These are phyloP conservation scores for Kwoniella sp. DNA, from an alignment of 768 basidiomycete genomes.

Conservation along the genomic window DNA sequence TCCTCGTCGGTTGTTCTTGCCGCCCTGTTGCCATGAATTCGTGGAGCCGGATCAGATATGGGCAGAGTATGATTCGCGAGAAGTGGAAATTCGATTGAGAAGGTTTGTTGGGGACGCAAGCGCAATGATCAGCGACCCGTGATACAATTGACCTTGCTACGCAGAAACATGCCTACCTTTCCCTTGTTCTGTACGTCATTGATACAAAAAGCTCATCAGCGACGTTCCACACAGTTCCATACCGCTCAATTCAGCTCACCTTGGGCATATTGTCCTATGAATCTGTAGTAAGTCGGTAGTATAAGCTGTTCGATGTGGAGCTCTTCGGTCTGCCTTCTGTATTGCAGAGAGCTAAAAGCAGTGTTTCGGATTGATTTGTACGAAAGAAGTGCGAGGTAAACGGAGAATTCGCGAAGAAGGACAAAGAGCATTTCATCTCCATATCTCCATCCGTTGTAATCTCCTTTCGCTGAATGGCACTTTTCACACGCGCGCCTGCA, in stretches of 20 bases:
- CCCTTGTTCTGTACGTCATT: constrained; percentile 28
- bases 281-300: not conserved
- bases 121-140: constrained; percentile 1
- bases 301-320: not conserved
- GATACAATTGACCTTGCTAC: not conserved
- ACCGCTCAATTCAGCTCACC: constrained; percentile 4
- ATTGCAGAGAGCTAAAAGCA: not conserved
- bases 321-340: not conserved
- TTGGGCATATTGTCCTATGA: constrained; percentile 28
- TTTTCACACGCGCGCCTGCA: constrained; percentile 7
- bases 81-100: not conserved
- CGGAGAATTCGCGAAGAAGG: not conserved
- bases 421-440: not conserved
- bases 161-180: constrained; percentile 14
- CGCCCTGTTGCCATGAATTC: constrained; percentile 66
- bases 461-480: not conserved
- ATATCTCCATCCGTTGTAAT: not conserved
- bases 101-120: not conserved
- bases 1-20: constrained; percentile 95
- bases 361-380: not conserved
- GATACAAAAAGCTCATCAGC: constrained; percentile 11
- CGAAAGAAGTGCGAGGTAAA: not conserved
- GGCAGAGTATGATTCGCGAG: not conserved
- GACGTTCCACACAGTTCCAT: not conserved
- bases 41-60: not conserved